Percentiles rank a stretch among this genome's conserved stretches.
phyloP scores from a whole-genome alignment of 2,329 filamentous ascomycete genomes.

The Aschersonia sp. region DNA sequence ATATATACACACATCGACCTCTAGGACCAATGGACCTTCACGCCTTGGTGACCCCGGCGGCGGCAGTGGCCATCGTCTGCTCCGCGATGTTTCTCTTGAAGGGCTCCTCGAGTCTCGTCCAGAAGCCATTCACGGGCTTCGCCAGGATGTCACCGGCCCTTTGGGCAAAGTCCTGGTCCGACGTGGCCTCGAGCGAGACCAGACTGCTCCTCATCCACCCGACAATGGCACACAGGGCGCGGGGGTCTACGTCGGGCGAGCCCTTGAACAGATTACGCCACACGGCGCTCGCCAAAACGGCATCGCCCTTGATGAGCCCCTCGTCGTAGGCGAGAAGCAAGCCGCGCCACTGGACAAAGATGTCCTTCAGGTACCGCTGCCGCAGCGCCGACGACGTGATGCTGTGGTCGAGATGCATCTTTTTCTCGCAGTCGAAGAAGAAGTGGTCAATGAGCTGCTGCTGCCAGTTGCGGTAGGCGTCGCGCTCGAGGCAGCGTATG shows the following conservation, averaged over 20 bases:
- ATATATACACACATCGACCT: too few relatives aligned
- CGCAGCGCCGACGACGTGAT: conserved; percentile 43
- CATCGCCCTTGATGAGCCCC: conserved; percentile 62
- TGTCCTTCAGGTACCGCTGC: conserved; percentile 64
- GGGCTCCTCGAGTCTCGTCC: conserved; percentile 25
- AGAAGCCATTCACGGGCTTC: conserved; percentile 26
- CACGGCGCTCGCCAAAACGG: conserved; percentile 64
- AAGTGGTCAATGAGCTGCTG: conserved; percentile 90
- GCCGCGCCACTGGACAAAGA: conserved; percentile 88
- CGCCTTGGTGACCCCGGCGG: background rate
- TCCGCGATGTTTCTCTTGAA: conserved; percentile 9
- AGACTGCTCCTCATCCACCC: conserved; percentile 39
- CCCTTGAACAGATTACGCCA: conserved; percentile 92
- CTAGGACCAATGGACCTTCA: background rate
- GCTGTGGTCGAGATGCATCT: conserved; percentile 70
- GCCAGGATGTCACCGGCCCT: conserved; percentile 18
- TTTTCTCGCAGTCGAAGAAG: conserved; percentile 76
- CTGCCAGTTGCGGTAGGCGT: conserved; percentile 62
- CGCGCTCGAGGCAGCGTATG: conserved; percentile 60
- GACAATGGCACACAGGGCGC: conserved; percentile 37
- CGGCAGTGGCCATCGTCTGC: background rate
- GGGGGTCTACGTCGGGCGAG: conserved; percentile 33
- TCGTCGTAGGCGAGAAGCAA: conserved; percentile 74
- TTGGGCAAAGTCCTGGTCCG: conserved; percentile 25
- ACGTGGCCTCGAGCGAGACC: conserved; percentile 31